A percentile compares a stretch with the other conserved stretches of the same genome.
These are phyloP conservation scores for Paramecium biaurelia DNA, from an alignment of 73 alveolate genomes.

Conservation along the genomic window DNA sequence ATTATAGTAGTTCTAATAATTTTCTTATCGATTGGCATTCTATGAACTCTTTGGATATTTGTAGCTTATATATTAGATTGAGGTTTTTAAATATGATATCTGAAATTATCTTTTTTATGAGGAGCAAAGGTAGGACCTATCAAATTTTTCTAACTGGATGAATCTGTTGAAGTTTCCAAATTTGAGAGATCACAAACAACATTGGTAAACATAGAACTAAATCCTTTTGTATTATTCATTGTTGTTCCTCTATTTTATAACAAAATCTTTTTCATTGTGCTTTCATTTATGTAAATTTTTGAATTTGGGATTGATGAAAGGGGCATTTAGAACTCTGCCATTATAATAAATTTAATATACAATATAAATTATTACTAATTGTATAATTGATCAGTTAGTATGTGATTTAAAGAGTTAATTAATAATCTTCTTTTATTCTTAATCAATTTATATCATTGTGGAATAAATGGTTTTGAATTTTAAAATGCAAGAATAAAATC, in stretches of 20 bases:
- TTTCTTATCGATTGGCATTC: neutral
- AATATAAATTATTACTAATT: neutral
- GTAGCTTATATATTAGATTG: neutral
- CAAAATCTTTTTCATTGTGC: neutral
- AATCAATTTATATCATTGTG: neutral
- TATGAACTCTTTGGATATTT: neutral
- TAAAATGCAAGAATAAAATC: too few species aligned
- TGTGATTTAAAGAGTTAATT: neutral
- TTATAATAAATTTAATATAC: neutral
- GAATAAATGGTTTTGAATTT: too few species aligned
- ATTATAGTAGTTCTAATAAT: neutral
- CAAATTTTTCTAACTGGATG: neutral
- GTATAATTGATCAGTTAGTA: neutral
- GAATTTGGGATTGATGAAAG: neutral
- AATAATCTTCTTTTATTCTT: neutral
- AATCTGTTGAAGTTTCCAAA: neutral
- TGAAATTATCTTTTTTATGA: neutral
- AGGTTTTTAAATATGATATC: slow-evolving; percentile 15
- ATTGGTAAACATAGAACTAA: neutral
- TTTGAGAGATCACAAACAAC: slow-evolving; percentile 1
- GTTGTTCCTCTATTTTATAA: neutral
- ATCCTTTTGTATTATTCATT: neutral
- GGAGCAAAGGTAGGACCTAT: slow-evolving; percentile 20
- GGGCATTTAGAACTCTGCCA: slow-evolving; percentile 15
- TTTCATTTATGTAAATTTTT: slow-evolving; percentile 3